A percentile compares a stretch with the other conserved stretches of the same genome.
Evolutionary conservation across 2,329 filamentous ascomycete species (phyloP).

Genomic region (Ceratocystis albifundus): DNA sequence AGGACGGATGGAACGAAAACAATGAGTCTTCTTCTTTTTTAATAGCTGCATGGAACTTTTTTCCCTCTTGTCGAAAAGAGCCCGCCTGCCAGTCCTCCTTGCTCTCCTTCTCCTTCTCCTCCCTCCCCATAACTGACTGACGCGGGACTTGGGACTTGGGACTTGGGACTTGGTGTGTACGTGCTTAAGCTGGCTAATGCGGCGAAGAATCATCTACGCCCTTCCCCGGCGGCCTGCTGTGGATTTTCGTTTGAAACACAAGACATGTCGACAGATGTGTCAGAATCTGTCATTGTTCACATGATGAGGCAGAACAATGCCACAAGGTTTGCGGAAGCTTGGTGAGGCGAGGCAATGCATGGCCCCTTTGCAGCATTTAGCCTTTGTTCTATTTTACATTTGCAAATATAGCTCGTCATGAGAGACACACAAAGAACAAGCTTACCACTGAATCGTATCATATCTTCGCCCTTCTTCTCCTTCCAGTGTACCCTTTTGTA

Average conservation of each 20-base stretch:
- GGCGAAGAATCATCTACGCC: background rate
- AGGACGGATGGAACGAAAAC: background rate
- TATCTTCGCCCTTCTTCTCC: background rate
- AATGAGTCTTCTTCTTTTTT: background rate
- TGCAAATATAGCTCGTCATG: background rate
- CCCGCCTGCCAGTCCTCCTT: background rate
- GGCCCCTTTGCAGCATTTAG: background rate
- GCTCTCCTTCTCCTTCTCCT: background rate
- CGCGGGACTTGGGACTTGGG: no score
- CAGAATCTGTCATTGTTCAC: constrained; percentile 1
- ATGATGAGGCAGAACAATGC: background rate
- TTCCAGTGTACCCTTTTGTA: background rate
- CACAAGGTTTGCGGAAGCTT: background rate
- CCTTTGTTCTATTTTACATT: background rate
- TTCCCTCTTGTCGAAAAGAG: background rate
- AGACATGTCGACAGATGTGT: constrained; percentile 1
- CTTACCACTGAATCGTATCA: no score
- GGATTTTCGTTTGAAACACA: background rate
- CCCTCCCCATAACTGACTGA: no score
- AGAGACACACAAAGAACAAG: no score
- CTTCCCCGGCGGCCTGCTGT: background rate
- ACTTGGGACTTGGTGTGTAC: no score
- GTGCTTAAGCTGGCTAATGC: background rate
- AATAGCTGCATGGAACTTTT: background rate
- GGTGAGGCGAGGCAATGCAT: background rate